A percentile compares a stretch with the other conserved stretches of the same genome.
phyloP scores from a whole-genome alignment of 176 grass and related monocot species.

The Carex pumila region DNA sequence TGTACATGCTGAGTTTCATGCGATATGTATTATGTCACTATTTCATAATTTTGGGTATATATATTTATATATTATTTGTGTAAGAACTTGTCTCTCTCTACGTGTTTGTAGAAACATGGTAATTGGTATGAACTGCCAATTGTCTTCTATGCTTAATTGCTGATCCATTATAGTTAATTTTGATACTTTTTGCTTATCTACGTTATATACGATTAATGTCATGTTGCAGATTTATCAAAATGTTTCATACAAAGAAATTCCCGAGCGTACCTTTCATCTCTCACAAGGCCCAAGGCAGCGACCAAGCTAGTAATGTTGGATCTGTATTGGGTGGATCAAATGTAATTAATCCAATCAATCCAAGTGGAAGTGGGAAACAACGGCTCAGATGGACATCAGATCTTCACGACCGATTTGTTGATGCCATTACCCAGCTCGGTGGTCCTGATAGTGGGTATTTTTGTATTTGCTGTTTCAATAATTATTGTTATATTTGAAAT shows the following conservation, averaged over 20 bases:
- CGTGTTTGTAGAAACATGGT: neutral
- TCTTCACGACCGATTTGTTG: conserved; percentile 94
- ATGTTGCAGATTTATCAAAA: conserved; percentile 49
- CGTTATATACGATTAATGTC: neutral
- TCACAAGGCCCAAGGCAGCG: conserved; percentile 58
- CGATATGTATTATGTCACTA: neutral
- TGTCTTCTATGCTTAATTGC: neutral
- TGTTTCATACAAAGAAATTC: conserved; percentile 79
- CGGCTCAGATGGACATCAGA: conserved; percentile 87
- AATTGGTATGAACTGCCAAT: neutral
- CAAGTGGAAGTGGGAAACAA: conserved; percentile 65
- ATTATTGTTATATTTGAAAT: conserved; percentile 1
- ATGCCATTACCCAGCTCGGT: conserved; percentile 91
- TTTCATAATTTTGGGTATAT: neutral
- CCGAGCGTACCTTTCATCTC: conserved; percentile 52
- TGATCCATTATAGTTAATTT: neutral
- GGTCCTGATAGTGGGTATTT: conserved; percentile 98
- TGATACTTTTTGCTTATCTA: neutral
- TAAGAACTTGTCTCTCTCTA: neutral
- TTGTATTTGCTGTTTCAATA: conserved; percentile 11
- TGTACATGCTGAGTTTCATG: neutral
- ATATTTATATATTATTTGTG: neutral
- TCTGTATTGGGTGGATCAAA: conserved; percentile 43
- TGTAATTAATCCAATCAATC: conserved; percentile 47
- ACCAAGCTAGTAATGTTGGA: conserved; percentile 47